Evolutionary conservation across 129 eudicot species (phyloP).

Genomic region (sunflower (Helianthus annuus)): HanXRQr2.0-SUNRISE NC_035439.2:69089333-69089832

Average conservation of each 20-base stretch:
- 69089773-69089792: neutral
- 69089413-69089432: slow-evolving; percentile 30
- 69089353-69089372: slow-evolving; percentile 28
- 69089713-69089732: slow-evolving; percentile 76
- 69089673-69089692: slow-evolving; percentile 41
- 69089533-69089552: slow-evolving; percentile 30
- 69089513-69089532: slow-evolving; percentile 30
- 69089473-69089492: slow-evolving; percentile 44
- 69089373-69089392: slow-evolving; percentile 41
- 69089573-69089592: slow-evolving; percentile 34
- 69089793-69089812: neutral
- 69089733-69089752: slow-evolving; percentile 86
- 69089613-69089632: slow-evolving; percentile 38
- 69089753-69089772: slow-evolving; percentile 70
- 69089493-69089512: slow-evolving; percentile 30
- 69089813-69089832: neutral
- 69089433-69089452: slow-evolving; percentile 12
- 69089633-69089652: slow-evolving; percentile 63
- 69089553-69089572: slow-evolving; percentile 38
- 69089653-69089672: slow-evolving; percentile 53
- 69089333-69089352: slow-evolving; percentile 15
- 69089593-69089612: slow-evolving; percentile 41
- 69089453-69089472: slow-evolving; percentile 1
- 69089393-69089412: slow-evolving; percentile 28
- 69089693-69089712: slow-evolving; percentile 56